These are phyloP conservation scores for Colletotrichum lupini DNA, from an alignment of 2,329 filamentous ascomycete genomes.

Conservation along the genomic window DNA sequence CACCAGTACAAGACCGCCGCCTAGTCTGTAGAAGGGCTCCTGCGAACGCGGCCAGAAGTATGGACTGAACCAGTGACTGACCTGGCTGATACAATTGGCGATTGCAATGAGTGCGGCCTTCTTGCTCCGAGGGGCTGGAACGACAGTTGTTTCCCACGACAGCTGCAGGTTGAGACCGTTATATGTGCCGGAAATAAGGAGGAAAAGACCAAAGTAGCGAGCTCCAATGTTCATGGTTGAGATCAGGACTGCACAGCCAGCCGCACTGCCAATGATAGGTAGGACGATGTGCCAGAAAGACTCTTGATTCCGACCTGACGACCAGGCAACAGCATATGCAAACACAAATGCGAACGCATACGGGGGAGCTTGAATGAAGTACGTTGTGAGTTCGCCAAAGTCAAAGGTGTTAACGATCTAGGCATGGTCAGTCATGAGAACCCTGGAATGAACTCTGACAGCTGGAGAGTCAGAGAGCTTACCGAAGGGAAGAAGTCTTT, in stretches of 20 bases:
- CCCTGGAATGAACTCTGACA: no score
- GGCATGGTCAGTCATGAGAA: no score
- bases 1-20: conserved; percentile 52
- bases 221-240: conserved; percentile 51
- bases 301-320: conserved; percentile 47
- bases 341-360: conserved; percentile 53
- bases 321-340: conserved; percentile 48
- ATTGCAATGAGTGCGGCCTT: conserved; percentile 53
- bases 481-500: conserved; percentile 55
- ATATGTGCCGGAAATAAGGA: conserved; percentile 51
- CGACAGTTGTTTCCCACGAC: conserved; percentile 52
- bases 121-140: conserved; percentile 50
- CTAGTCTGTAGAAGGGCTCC: conserved; percentile 42
- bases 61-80: conserved; percentile 52
- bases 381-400: conserved; percentile 44
- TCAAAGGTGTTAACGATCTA: conserved; percentile 43
- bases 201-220: conserved; percentile 54
- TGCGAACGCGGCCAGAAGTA: conserved; percentile 47
- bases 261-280: conserved; percentile 45
- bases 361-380: conserved; percentile 52
- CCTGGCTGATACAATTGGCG: conserved; percentile 50
- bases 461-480: not conserved
- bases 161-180: conserved; percentile 52
- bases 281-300: conserved; percentile 52
- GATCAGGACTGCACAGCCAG: conserved; percentile 53